Evolutionary conservation across 2,329 filamentous ascomycete genomes (phyloP), one percentile per base, ranked within the genome.

Genomic region (Metarhizium humberi): DNA sequence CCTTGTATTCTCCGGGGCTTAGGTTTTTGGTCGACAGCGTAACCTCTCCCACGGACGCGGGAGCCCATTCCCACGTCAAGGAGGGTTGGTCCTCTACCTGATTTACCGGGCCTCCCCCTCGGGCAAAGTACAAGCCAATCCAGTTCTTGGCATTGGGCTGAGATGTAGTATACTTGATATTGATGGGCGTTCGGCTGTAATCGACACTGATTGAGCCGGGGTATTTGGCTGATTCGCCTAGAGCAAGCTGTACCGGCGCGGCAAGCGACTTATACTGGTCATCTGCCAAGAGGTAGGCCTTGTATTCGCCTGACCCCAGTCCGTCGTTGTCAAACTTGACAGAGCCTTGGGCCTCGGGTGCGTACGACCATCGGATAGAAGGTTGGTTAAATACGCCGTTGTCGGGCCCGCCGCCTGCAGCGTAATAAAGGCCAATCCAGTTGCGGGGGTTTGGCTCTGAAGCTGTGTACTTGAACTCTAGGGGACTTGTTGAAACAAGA

Each of bases 401-500:
- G 58, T 63, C 60, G 1, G 70, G 69, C 6, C 64, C 68, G 14
- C 68, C 69, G 6, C 64, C 65, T 0, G 62, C 59, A 10, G 62
- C 59, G 36, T 59, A 58, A 55, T 67, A 73, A 13, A 72, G 45
- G 36, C 70, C 71, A 14, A 73, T 57, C 70, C 70, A 73, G 58
- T 73, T 73, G 10, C 50, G 65, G 5, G 53, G 42, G 45, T 62
- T 54, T 4, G 68, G 55, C 1, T 59, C 43, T 0, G 56, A 32
- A 0, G 67, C 70, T 13, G 61, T 60, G 58, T 71, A 73, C 13
- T 61, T 50, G 52, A 72, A 67, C 32, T 38, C 30, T 7, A 51
- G 47, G 6, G 47, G 47, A 8, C 4, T n/a, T 32, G 47, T 32
- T 32, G 47, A 49, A 4, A 16, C 16, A 6, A 45, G 16, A 20